These are phyloP conservation scores for Chlamydomonas sphaeroides DNA, from an alignment of 139 green algal species.

Conservation along the genomic window DNA sequence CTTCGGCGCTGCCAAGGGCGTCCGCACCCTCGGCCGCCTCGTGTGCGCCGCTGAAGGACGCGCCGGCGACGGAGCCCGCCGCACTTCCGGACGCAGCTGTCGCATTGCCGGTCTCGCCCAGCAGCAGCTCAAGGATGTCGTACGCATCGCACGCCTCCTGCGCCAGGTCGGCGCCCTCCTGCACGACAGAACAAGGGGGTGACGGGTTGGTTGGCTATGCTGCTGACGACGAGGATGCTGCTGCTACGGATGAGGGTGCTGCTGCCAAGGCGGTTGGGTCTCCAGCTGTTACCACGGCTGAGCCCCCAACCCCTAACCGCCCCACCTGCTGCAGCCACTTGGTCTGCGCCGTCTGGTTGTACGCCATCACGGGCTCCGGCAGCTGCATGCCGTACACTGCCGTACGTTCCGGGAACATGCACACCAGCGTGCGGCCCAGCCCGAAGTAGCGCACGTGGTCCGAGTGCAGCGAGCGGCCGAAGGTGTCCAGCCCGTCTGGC, in stretches of 20 bases:
- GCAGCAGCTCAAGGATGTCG: constrained; percentile 61
- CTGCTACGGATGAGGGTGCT: no score
- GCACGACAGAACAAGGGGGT: neutral
- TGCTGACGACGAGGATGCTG: no score
- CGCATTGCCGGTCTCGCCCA: constrained; percentile 51
- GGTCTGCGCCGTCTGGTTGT: constrained; percentile 60
- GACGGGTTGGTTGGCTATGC: no score
- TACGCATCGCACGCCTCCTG: constrained; percentile 75
- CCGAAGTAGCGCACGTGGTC: constrained; percentile 88
- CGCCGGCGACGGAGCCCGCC: no score
- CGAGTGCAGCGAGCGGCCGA: constrained; percentile 58
- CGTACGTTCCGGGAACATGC: constrained; percentile 77
- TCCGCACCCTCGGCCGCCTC: no score
- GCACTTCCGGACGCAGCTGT: no score
- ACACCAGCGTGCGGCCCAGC: constrained; percentile 74
- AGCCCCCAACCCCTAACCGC: no score
- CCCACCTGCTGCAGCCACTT: constrained; percentile 70
- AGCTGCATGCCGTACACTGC: constrained; percentile 61
- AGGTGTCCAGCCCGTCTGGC: constrained; percentile 58
- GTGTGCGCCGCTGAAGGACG: no score
- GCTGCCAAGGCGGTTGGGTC: no score
- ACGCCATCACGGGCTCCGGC: constrained; percentile 57
- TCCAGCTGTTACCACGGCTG: no score
- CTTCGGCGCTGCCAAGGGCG: no score
- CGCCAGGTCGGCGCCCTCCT: constrained; percentile 56